These are phyloP conservation scores for Eucalyptus pauciflora DNA, from an alignment of 345 rosid species.

Conservation along the genomic window DNA sequence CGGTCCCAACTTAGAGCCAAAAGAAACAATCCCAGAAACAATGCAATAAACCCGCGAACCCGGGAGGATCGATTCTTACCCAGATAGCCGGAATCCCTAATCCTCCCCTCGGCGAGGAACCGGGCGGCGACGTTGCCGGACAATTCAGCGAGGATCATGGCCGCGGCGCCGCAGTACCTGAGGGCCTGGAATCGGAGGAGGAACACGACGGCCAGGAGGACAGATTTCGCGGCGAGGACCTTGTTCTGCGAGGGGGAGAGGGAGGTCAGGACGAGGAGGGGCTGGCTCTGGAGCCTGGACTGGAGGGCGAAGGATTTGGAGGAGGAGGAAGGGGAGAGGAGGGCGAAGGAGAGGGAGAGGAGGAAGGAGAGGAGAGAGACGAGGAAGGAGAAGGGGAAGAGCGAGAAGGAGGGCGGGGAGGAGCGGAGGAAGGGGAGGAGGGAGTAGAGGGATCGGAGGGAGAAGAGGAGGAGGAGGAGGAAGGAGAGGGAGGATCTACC, in stretches of 20 bases:
- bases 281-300: slow-evolving; percentile 4
- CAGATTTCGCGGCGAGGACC: slow-evolving; percentile 37
- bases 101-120: slow-evolving; percentile 18
- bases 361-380: slow-evolving; percentile 47
- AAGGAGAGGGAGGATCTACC: not conserved
- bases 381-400: slow-evolving; percentile 41
- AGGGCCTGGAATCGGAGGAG: slow-evolving; percentile 87
- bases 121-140: slow-evolving; percentile 70
- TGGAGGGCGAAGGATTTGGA: not conserved
- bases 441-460: slow-evolving; percentile 5
- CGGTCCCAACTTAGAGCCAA: slow-evolving; percentile 89
- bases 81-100: not conserved
- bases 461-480: slow-evolving; percentile 1
- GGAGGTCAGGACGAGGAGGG: slow-evolving; percentile 22
- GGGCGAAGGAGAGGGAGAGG: slow-evolving; percentile 45
- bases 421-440: slow-evolving; percentile 17
- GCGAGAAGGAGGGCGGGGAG: slow-evolving; percentile 29
- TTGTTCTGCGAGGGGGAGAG: slow-evolving; percentile 46
- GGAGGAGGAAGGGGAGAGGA: slow-evolving; percentile 30
- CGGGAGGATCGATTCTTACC: slow-evolving; percentile 11
- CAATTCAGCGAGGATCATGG: slow-evolving; percentile 87
- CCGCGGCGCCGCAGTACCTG: slow-evolving; percentile 80
- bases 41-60: slow-evolving; percentile 49
- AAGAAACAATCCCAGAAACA: slow-evolving; percentile 53
- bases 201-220: slow-evolving; percentile 48